phyloP scores from a whole-genome alignment of 495 filamentous ascomycete genomes.

The Neurospora africana region DNA sequence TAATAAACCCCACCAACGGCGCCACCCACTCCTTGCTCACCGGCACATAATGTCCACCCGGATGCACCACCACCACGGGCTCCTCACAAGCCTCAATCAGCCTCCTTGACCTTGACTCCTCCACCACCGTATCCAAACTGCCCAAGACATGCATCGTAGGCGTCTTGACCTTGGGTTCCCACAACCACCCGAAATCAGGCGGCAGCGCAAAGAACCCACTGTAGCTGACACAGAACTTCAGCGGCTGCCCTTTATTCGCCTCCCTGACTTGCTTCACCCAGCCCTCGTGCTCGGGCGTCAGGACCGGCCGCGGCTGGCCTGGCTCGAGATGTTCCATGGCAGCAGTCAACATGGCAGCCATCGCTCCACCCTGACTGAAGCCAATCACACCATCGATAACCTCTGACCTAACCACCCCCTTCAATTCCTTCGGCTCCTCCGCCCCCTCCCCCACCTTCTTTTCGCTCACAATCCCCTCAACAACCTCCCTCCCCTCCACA shows the following conservation, averaged over 20 bases:
- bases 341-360: constrained; percentile 49
- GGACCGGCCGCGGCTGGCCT: constrained; percentile 9
- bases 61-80: constrained; percentile 63
- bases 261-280: constrained; percentile 30
- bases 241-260: constrained; percentile 42
- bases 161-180: constrained; percentile 65
- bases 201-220: constrained; percentile 65
- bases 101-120: constrained; percentile 54
- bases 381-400: constrained; percentile 64
- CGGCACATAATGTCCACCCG: constrained; percentile 89
- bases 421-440: neutral
- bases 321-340: constrained; percentile 46
- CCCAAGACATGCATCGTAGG: constrained; percentile 77
- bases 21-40: constrained; percentile 68
- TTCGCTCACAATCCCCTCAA: neutral
- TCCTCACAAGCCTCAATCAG: constrained; percentile 60
- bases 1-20: constrained; percentile 64
- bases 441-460: neutral
- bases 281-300: constrained; percentile 9
- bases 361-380: constrained; percentile 60
- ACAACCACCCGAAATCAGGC: constrained; percentile 54
- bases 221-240: constrained; percentile 75
- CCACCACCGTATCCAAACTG: constrained; percentile 78
- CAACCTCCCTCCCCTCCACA: neutral
- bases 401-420: constrained; percentile 33